Evolutionary conservation across 345 rosid species (phyloP).

Genomic region (Noccaea bulbosa): DNA sequence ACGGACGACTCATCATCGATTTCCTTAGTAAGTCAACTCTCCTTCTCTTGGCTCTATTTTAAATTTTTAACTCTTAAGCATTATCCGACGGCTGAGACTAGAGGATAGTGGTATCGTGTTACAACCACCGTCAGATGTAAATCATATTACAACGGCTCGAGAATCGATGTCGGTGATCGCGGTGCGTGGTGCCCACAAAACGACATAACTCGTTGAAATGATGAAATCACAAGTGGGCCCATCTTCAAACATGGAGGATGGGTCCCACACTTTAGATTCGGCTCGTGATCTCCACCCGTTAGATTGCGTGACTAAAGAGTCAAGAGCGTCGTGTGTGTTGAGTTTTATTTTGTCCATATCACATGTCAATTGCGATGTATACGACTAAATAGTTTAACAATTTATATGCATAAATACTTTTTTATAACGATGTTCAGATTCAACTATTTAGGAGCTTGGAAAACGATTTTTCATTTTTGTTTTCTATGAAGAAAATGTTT

Average conservation of each 20-base stretch:
- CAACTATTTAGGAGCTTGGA: too few relatives aligned
- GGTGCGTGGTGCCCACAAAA: conserved; percentile 18
- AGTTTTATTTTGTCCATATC: conserved; percentile 23
- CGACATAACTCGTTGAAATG: conserved; percentile 32
- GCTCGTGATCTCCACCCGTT: conserved; percentile 35
- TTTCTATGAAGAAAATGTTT: too few relatives aligned
- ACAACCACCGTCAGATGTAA: conserved; percentile 17
- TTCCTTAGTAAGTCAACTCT: conserved; percentile 65
- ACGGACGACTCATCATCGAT: conserved; percentile 86
- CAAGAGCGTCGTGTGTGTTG: conserved; percentile 23
- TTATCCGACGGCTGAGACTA: conserved; percentile 29
- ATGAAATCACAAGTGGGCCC: conserved; percentile 39
- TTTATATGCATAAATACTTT: background rate
- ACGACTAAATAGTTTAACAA: background rate
- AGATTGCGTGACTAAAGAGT: conserved; percentile 34
- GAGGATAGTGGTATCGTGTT: background rate
- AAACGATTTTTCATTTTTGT: too few relatives aligned
- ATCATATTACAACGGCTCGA: conserved; percentile 19
- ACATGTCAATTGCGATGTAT: background rate
- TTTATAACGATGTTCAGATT: background rate
- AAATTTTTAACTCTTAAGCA: background rate
- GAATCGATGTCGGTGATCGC: conserved; percentile 38
- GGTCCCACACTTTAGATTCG: conserved; percentile 25
- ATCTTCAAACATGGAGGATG: conserved; percentile 10
- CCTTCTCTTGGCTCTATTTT: background rate